These are phyloP conservation scores for Cyclocybe aegerita DNA, from an alignment of 768 basidiomycete genomes.

Conservation along the genomic window DNA sequence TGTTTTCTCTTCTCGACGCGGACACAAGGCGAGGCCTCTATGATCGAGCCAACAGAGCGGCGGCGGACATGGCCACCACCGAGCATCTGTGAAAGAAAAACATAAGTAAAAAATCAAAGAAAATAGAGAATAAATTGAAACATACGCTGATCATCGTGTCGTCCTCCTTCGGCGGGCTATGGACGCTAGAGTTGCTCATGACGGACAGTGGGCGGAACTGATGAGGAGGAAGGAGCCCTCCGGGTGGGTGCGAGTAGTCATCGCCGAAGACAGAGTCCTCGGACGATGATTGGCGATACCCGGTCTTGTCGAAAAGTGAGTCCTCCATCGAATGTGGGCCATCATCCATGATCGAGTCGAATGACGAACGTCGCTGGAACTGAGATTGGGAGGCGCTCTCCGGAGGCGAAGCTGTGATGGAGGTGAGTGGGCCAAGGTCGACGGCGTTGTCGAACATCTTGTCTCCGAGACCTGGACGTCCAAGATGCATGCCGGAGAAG, in stretches of 20 bases:
- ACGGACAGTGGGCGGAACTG: conserved; percentile 69
- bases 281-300: conserved; percentile 46
- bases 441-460: conserved; percentile 79
- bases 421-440: conserved; percentile 51
- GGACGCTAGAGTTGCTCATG: conserved; percentile 47
- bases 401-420: conserved; percentile 68
- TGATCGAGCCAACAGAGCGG: conserved; percentile 60
- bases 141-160: conserved; percentile 82
- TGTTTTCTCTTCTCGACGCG: conserved; percentile 65
- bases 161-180: conserved; percentile 61
- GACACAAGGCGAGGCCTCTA: conserved; percentile 70
- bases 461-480: conserved; percentile 76
- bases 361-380: conserved; percentile 25
- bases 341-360: conserved; percentile 68
- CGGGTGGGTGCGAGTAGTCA: conserved; percentile 34
- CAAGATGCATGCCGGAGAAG: conserved; percentile 54
- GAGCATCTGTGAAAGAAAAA: conserved; percentile 55
- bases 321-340: conserved; percentile 44
- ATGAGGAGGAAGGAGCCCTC: conserved; percentile 39
- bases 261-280: conserved; percentile 65
- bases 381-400: conserved; percentile 33
- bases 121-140: conserved; percentile 8
- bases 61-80: conserved; percentile 77
- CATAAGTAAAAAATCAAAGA: conserved; percentile 5
- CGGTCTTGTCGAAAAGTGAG: conserved; percentile 66